phyloP scores from a whole-genome alignment of 2,329 filamentous ascomycete genomes.

The Fusarium sp. region DNA sequence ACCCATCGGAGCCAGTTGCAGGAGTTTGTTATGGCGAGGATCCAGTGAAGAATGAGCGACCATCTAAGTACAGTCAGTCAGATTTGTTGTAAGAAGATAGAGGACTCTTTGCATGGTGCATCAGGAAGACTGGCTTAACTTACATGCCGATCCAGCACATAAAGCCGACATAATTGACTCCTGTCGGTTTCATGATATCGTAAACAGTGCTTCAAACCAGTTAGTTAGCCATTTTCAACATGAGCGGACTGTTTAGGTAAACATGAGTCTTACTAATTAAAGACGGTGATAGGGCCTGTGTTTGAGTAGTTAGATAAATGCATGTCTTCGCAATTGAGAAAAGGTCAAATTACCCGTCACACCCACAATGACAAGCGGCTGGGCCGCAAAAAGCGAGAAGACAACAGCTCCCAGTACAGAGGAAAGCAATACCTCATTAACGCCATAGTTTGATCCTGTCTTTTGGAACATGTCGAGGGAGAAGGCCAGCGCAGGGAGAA shows the following conservation, averaged over 20 bases:
- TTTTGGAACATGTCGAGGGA: slow-evolving; percentile 94
- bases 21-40: slow-evolving; percentile 85
- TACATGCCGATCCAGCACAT: slow-evolving; percentile 92
- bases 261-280: slow-evolving; percentile 76
- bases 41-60: slow-evolving; percentile 87
- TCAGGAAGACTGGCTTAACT: slow-evolving; percentile 55
- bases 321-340: not conserved
- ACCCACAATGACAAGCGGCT: slow-evolving; percentile 90
- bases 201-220: slow-evolving; percentile 78
- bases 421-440: slow-evolving; percentile 90
- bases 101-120: not conserved
- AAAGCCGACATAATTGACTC: slow-evolving; percentile 86
- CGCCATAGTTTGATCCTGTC: slow-evolving; percentile 85
- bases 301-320: slow-evolving; percentile 15
- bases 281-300: slow-evolving; percentile 86
- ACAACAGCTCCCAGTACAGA: slow-evolving; percentile 87
- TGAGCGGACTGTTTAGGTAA: not conserved
- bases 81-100: not conserved
- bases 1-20: slow-evolving; percentile 92
- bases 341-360: slow-evolving; percentile 72
- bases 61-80: slow-evolving; percentile 64
- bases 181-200: slow-evolving; percentile 83
- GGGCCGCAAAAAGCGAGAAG: slow-evolving; percentile 82
- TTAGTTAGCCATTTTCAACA: slow-evolving; percentile 12
- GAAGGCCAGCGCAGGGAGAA: slow-evolving; percentile 88